Evolutionary conservation across 2,329 filamentous ascomycete species (phyloP), one percentile per base, ranked within the genome.

Genomic region (Aspergillus sp.): DNA sequence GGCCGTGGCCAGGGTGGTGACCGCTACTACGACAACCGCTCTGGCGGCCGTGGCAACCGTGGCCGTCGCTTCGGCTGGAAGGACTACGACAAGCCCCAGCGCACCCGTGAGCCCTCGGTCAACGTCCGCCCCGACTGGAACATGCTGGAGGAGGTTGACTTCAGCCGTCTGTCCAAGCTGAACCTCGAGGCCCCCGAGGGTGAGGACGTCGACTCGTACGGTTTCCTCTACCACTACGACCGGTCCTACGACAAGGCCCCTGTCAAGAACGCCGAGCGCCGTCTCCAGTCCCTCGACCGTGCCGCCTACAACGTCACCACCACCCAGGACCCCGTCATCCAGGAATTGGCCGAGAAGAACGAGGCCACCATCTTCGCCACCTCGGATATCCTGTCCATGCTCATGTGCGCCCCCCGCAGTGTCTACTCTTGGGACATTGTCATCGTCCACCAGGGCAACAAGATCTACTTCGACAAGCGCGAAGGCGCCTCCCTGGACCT

Each of bases 401-500:
- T 99, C 71, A 99, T 99, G 95, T 99, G 95, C 81, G 88, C 95
- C 54, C 91, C 95, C 61, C 91, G 96, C 72, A 96, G 92, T 60
- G 91, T 99, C 65, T 98, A 98, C 83, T 93, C 93, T 47, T 99
- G 95, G 95, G 95, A 99, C 79, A 89, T 99, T 71, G 90, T 99
- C 75, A 96, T 99, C 73, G 84, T 92, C 64, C 89, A 91, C 78
- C 92, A 96, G 77, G 92, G 90, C 77, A 91, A 93, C 87, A 97
- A 97, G 86, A 88, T 99, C 79, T 99, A 92, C 87, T 88, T 99
- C 67, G 95, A 99, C 85, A 99, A 99, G 88, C 91, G 95, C 67
- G 93, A 97, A 63, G 94, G 93, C 72, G 92, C 93, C 61, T 91
- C 90, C 60, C 87, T 99, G 54, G 95, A 99, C 80, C 92, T 98